Percentiles rank a stretch among this genome's conserved stretches.
These are phyloP conservation scores for Epichloe elymi DNA, from an alignment of 2,329 filamentous ascomycete species.

Conservation along the genomic window DNA sequence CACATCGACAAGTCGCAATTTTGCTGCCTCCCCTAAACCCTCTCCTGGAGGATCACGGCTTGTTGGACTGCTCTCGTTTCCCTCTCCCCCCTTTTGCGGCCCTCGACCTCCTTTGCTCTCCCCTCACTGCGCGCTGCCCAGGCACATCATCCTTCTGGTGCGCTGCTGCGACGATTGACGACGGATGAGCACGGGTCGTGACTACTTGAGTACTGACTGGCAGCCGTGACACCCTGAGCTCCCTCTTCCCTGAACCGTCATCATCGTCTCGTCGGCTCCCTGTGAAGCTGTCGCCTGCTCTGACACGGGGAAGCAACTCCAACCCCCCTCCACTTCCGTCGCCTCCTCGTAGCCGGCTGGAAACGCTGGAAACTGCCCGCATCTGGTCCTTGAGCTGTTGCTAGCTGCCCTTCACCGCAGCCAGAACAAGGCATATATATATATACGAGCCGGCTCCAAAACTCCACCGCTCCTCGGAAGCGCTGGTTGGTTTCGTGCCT, in stretches of 20 bases:
- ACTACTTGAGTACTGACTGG: background rate
- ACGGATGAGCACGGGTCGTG: conserved; percentile 6
- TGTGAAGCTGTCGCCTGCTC: background rate
- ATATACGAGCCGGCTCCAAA: background rate
- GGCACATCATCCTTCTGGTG: conserved; percentile 4
- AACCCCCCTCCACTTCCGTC: background rate
- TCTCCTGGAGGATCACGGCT: conserved; percentile 1
- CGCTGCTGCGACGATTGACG: background rate
- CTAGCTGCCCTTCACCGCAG: background rate
- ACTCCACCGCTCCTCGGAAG: background rate
- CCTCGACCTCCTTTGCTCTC: conserved; percentile 5
- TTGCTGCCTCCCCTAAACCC: background rate
- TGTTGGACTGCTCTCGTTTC: background rate
- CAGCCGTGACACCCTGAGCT: conserved; percentile 5
- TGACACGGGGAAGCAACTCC: background rate
- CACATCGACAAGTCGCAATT: conserved; percentile 1
- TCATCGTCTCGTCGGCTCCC: background rate
- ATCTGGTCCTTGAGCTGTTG: background rate
- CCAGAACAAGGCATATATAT: background rate
- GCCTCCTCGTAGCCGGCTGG: background rate
- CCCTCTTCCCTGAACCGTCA: conserved; percentile 1
- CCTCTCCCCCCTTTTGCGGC: conserved; percentile 8
- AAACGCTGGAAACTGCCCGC: background rate
- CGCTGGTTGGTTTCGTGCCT: conserved; percentile 1
- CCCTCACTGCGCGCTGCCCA: conserved; percentile 3